These are phyloP conservation scores for Cytospora piceicola DNA, from an alignment of 2,329 filamentous ascomycete genomes.

Conservation along the genomic window DNA sequence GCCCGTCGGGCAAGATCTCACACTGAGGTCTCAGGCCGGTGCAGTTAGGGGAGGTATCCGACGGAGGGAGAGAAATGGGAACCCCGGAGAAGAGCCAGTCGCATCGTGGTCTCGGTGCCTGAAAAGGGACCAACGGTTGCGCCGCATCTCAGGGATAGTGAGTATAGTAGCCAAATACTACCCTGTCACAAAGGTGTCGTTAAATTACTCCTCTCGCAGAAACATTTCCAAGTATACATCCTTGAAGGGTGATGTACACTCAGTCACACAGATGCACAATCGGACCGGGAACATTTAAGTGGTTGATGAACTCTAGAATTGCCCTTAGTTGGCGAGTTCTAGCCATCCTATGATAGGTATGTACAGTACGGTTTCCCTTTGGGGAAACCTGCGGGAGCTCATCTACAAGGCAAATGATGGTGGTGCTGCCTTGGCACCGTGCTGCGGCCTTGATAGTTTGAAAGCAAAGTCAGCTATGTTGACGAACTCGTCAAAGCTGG, in stretches of 20 bases:
- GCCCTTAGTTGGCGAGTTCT: slow-evolving; percentile 6
- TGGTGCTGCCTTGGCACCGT: slow-evolving; percentile 18
- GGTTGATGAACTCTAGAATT: slow-evolving; percentile 6
- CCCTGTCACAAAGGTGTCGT: neutral
- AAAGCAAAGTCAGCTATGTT: slow-evolving; percentile 17
- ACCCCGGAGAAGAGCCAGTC: too few species aligned
- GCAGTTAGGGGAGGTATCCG: too few species aligned
- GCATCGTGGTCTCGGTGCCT: too few species aligned
- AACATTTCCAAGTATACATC: neutral
- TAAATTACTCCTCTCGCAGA: neutral
- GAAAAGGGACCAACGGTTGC: too few species aligned
- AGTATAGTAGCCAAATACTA: too few species aligned
- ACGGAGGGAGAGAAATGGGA: too few species aligned
- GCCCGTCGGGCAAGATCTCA: too few species aligned
- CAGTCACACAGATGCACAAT: neutral
- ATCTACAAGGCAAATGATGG: slow-evolving; percentile 27
- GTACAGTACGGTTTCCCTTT: slow-evolving; percentile 23
- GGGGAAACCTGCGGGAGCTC: too few species aligned
- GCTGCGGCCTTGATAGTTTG: slow-evolving; percentile 20
- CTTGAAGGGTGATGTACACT: neutral
- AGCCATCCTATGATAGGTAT: slow-evolving; percentile 16
- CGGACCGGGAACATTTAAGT: neutral
- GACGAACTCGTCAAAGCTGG: slow-evolving; percentile 11
- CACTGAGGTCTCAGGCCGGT: too few species aligned
- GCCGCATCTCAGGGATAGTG: too few species aligned